Evolutionary conservation across 1,284 basidiomycete species (phyloP), one percentile per base, ranked within the genome.

Genomic region (Naganishia sp.): DNA sequence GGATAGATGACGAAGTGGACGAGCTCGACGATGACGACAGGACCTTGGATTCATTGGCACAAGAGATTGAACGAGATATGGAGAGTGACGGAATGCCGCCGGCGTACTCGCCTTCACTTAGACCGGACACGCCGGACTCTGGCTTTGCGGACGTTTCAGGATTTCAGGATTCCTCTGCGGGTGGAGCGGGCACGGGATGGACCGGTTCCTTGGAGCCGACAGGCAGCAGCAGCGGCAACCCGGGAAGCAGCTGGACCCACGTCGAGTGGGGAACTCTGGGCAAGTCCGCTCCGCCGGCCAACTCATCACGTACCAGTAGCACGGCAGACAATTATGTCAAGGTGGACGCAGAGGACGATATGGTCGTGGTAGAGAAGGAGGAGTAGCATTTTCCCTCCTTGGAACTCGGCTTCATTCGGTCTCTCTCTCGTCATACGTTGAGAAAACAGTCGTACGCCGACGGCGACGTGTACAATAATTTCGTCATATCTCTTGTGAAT

Each of bases 31-130:
- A 61, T 28, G 39, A 61, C 48, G 59, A 61, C 28, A 42, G 36
- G 43, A 36, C 48, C 13, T 11, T 61, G 23, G 33, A 61, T n/a
- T 52, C 59, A 5, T 25, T 61, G 36, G 59, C 48, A 6, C 36
- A 21, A n/a, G 59, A 61, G 15, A 61, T 61, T 9, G 48, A 61
- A 42, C 59, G 36, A 25, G 59, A 61, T 36, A 61, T 61, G 59
- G 48, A 61, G 16, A 48, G 50, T 28, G 48, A 61, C 31, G 56
- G 21, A 6, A 43, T 18, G 48, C 59, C 48, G 10, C 59, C 59
- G 1, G 48, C 59, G 15, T 61, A 61, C 39, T 43, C 48, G 13
- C 48, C 49, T 13, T n/a, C 6, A 18, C 31, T 21, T 42, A 52
- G 59, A 52, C 48, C 59, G 21, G 59, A 61, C 33, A 52, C 33